Percentiles rank a stretch among this genome's conserved stretches.
These are phyloP conservation scores for Crithidia sp. DNA, from an alignment of 208 protist genomes.

Conservation along the genomic window DNA sequence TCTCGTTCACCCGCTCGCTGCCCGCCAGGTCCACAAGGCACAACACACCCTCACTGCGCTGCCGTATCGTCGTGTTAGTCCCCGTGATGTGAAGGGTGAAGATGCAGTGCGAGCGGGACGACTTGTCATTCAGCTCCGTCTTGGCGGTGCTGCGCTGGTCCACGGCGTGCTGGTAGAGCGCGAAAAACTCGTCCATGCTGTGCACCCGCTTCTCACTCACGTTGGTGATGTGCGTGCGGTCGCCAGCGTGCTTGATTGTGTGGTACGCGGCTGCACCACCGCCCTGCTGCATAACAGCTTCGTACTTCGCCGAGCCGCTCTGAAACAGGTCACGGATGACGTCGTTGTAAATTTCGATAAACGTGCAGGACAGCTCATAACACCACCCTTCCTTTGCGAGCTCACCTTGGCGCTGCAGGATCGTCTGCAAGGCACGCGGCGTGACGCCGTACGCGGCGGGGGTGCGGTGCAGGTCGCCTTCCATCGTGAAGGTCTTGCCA, in stretches of 20 bases:
- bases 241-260: slow-evolving; percentile 69
- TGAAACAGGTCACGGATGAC: slow-evolving; percentile 86
- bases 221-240: slow-evolving; percentile 69
- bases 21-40: slow-evolving; percentile 95
- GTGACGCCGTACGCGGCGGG: slow-evolving; percentile 70
- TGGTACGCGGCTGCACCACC: slow-evolving; percentile 53
- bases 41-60: slow-evolving; percentile 78
- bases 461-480: slow-evolving; percentile 49
- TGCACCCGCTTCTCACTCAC: slow-evolving; percentile 51
- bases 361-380: slow-evolving; percentile 76
- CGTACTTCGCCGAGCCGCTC: slow-evolving; percentile 60
- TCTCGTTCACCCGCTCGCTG: slow-evolving; percentile 92
- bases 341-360: slow-evolving; percentile 95
- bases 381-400: slow-evolving; percentile 79
- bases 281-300: slow-evolving; percentile 30
- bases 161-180: slow-evolving; percentile 64
- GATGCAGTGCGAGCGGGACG: slow-evolving; percentile 92
- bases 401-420: slow-evolving; percentile 69
- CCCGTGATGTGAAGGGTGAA: slow-evolving; percentile 84
- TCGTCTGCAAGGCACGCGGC: slow-evolving; percentile 78
- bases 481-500: slow-evolving; percentile 94
- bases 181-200: slow-evolving; percentile 65
- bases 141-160: slow-evolving; percentile 76
- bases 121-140: slow-evolving; percentile 90
- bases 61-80: slow-evolving; percentile 61